Conservation (phyloP, 192 early-diverging fungal species). For the Thamnidium elegans region DNA sequence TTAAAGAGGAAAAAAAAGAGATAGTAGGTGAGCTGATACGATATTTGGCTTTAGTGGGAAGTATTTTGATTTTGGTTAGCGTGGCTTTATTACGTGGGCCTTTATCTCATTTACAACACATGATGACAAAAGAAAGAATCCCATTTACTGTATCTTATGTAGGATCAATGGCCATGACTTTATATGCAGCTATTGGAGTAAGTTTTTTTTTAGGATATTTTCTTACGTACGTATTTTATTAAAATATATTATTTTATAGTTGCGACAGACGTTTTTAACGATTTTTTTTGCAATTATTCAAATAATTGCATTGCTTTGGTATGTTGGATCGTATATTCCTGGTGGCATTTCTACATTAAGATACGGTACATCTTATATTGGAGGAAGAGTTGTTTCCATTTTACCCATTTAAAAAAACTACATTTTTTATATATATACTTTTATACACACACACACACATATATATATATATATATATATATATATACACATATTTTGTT, state of each 20-base stretch:
- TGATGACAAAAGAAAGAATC: conserved; percentile 74
- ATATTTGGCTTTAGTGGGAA: conserved; percentile 42
- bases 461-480: not conserved
- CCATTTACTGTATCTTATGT: conserved; percentile 81
- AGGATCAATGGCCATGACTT: conserved; percentile 76
- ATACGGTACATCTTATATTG: conserved; percentile 49
- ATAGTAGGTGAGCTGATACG: no score
- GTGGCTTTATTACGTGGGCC: conserved; percentile 83
- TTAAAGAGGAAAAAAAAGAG: not conserved
- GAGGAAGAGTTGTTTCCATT: conserved; percentile 32
- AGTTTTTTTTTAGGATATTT: conserved; percentile 39
- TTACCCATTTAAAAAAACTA: conserved; percentile 29
- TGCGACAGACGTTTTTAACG: conserved; percentile 65
- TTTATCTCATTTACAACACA: conserved; percentile 72
- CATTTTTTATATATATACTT: not conserved
- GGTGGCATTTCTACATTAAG: conserved; percentile 62
- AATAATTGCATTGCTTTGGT: conserved; percentile 79
- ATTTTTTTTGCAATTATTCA: conserved; percentile 78
- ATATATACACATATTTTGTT: not conserved
- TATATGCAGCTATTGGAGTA: conserved; percentile 82
- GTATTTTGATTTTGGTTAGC: conserved; percentile 35
- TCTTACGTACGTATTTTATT: not conserved
- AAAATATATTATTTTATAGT: conserved; percentile 31
- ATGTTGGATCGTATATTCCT: conserved; percentile 71
- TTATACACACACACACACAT: not conserved